phyloP scores from a whole-genome alignment of 352 stramenopile species.

The Pythium utonaiense region DNA sequence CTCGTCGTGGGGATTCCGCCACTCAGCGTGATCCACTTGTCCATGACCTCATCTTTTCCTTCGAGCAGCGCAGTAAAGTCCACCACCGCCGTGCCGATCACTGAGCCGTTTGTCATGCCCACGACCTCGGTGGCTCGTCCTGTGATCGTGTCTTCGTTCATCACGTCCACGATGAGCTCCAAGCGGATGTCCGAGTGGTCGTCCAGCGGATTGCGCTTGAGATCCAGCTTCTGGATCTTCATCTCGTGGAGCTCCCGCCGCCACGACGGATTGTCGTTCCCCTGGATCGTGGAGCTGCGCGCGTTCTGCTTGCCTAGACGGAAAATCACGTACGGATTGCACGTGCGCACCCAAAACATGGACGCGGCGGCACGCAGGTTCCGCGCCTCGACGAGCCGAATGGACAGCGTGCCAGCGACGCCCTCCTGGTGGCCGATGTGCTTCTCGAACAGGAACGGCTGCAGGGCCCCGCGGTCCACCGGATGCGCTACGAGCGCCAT shows the following conservation, averaged over 20 bases:
- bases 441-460: slow-evolving; percentile 76
- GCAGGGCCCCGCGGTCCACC: slow-evolving; percentile 37
- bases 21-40: slow-evolving; percentile 73
- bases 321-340: slow-evolving; percentile 85
- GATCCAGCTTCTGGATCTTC: slow-evolving; percentile 68
- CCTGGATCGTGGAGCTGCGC: slow-evolving; percentile 64
- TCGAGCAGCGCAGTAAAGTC: slow-evolving; percentile 72
- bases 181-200: slow-evolving; percentile 72
- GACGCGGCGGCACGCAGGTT: slow-evolving; percentile 65
- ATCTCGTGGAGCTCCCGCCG: slow-evolving; percentile 68
- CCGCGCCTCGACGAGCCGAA: slow-evolving; percentile 65
- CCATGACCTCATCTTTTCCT: slow-evolving; percentile 75
- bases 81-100: slow-evolving; percentile 65
- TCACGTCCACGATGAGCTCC: slow-evolving; percentile 73
- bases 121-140: slow-evolving; percentile 76
- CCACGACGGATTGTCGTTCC: slow-evolving; percentile 76
- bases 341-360: slow-evolving; percentile 82
- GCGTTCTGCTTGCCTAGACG: slow-evolving; percentile 64
- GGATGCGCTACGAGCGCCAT: slow-evolving; percentile 34
- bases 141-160: slow-evolving; percentile 81
- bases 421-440: slow-evolving; percentile 72
- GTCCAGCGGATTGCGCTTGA: slow-evolving; percentile 44
- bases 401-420: slow-evolving; percentile 63
- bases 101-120: slow-evolving; percentile 68
- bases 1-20: slow-evolving; percentile 28